phyloP scores from a whole-genome alignment of 2,329 filamentous ascomycete genomes.

The Exophiala sp. region DNA sequence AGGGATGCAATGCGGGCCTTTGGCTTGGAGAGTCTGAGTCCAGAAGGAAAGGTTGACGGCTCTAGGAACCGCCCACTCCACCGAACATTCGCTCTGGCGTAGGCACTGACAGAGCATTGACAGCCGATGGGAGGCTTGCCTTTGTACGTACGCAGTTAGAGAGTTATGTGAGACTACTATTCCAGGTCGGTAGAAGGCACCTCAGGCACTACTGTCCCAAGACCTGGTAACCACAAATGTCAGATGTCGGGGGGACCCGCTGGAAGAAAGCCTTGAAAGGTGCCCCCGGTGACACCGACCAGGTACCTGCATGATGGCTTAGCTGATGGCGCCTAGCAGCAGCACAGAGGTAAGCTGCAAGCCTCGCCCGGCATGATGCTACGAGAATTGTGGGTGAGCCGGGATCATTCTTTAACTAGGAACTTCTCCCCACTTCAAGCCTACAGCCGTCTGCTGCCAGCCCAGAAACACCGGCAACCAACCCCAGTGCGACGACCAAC shows the following conservation, averaged over 20 bases:
- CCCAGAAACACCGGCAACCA: background rate
- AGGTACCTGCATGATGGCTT: background rate
- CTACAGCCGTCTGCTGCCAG: background rate
- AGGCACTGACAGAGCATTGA: constrained; percentile 3
- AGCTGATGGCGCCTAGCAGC: too few relatives aligned
- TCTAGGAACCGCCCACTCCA: background rate
- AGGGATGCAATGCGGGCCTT: constrained; percentile 6
- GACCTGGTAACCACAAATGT: background rate
- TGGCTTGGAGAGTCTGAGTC: constrained; percentile 5
- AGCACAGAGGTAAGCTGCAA: too few relatives aligned
- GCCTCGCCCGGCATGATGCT: background rate
- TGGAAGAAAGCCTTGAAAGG: constrained; percentile 1
- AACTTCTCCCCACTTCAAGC: background rate
- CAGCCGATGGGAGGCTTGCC: background rate
- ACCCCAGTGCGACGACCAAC: background rate
- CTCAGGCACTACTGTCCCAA: background rate
- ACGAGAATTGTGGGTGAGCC: background rate
- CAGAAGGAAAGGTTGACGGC: constrained; percentile 13
- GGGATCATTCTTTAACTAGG: constrained; percentile 2
- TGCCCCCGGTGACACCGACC: background rate
- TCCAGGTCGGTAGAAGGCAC: too few relatives aligned
- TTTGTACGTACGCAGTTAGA: background rate
- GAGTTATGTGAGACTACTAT: too few relatives aligned
- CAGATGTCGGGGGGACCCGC: background rate
- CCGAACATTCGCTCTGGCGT: constrained; percentile 5